These are phyloP conservation scores for Avena eriantha DNA, from an alignment of 176 grass and related monocot genomes.

Conservation along the genomic window DNA sequence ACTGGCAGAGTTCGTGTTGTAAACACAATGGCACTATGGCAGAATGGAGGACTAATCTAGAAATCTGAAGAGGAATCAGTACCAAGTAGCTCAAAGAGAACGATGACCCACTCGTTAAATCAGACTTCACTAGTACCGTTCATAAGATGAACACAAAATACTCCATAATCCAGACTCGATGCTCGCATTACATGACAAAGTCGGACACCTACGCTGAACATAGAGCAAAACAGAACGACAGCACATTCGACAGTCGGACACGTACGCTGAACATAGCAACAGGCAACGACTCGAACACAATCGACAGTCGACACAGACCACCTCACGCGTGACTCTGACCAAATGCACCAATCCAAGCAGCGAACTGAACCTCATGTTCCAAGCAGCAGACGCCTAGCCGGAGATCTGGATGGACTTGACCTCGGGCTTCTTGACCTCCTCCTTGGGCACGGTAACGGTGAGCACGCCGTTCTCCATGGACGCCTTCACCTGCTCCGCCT, in stretches of 20 bases:
- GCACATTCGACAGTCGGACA: background rate
- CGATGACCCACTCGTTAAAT: background rate
- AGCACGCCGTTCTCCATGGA: constrained; percentile 72
- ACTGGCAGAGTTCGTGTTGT: too few species aligned
- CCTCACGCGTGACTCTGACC: background rate
- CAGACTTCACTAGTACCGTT: background rate
- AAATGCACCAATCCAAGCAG: background rate
- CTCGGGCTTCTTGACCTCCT: constrained; percentile 47
- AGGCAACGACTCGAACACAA: too few species aligned
- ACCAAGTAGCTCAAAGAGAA: too few species aligned
- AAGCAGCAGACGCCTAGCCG: constrained; percentile 20
- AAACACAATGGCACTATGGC: too few species aligned
- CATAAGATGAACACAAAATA: too few species aligned
- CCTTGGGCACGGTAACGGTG: constrained; percentile 65
- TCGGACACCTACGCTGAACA: background rate
- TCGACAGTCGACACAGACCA: background rate
- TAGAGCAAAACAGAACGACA: background rate
- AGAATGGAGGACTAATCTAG: too few species aligned
- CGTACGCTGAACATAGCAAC: too few species aligned
- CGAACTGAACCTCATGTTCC: background rate
- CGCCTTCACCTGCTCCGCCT: constrained; percentile 53
- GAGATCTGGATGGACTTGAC: constrained; percentile 61
- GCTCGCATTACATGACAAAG: background rate
- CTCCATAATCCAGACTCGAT: background rate
- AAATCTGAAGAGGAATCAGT: too few species aligned